Conservation (phyloP, 75 land plant genomes). For the Larix kaempferi region DNA sequence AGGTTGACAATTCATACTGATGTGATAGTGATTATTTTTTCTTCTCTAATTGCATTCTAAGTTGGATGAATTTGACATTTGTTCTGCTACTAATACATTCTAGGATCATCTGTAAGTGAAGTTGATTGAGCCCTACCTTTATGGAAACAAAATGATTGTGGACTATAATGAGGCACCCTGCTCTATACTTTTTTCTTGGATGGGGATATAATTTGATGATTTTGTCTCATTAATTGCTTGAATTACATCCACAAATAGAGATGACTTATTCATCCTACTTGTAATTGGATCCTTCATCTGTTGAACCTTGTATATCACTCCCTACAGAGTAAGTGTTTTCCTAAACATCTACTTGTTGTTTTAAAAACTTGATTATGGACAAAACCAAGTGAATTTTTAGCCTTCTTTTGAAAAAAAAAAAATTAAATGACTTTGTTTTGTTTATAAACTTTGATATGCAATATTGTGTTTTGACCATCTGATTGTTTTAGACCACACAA, state of each 20-base stretch:
- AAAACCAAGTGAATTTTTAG: neutral
- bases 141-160: neutral
- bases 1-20: conserved; percentile 19
- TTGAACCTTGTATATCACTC: conserved; percentile 86
- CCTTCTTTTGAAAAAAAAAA: neutral
- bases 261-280: conserved; percentile 81
- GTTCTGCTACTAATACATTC: no score
- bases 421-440: neutral
- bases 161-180: conserved; percentile 68
- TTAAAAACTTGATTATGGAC: no score
- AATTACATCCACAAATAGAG: conserved; percentile 70
- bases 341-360: no score
- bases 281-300: conserved; percentile 57
- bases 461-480: neutral
- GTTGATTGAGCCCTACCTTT: neutral
- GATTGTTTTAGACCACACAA: conserved; percentile 75
- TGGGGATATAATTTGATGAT: neutral
- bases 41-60: neutral
- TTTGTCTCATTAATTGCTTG: conserved; percentile 1
- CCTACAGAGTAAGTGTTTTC: conserved; percentile 64
- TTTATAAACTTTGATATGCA: neutral
- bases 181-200: neutral
- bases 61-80: neutral
- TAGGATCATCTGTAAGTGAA: neutral
- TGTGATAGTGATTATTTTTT: conserved; percentile 26